Evolutionary conservation across 176 grass and related monocot genomes (phyloP).

Genomic region (Aegilops tauschii): DNA sequence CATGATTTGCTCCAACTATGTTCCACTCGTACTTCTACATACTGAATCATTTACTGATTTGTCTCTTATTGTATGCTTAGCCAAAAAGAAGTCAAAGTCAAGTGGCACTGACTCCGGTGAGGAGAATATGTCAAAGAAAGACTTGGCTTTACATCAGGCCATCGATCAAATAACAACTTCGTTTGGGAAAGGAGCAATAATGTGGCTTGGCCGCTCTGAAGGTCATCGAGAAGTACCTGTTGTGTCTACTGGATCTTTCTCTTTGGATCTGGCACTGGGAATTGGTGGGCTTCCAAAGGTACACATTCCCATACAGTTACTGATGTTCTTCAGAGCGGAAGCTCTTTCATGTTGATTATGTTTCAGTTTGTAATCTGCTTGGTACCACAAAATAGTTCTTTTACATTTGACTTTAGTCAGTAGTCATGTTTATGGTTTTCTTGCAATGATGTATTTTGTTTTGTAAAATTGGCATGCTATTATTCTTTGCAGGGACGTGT

Average conservation of each 20-base stretch:
- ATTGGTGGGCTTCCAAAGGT: slow-evolving; percentile 96
- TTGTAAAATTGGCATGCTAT: not conserved
- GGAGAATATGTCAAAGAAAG: slow-evolving; percentile 86
- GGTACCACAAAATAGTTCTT: not conserved
- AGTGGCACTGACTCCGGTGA: slow-evolving; percentile 64
- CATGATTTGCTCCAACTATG: not conserved
- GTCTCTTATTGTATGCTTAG: slow-evolving; percentile 40
- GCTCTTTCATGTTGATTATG: not conserved
- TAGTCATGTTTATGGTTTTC: not conserved
- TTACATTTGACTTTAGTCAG: not conserved
- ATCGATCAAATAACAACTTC: slow-evolving; percentile 87
- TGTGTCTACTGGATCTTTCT: slow-evolving; percentile 83
- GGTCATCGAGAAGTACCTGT: slow-evolving; percentile 79
- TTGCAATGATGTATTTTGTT: not conserved
- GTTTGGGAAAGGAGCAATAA: slow-evolving; percentile 93
- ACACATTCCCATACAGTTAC: slow-evolving; percentile 11
- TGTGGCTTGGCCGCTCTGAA: slow-evolving; percentile 93
- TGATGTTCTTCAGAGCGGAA: not conserved
- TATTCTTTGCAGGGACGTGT: slow-evolving; percentile 71
- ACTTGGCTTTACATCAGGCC: slow-evolving; percentile 86
- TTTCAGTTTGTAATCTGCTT: not conserved
- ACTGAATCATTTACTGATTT: slow-evolving; percentile 22
- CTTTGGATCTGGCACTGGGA: slow-evolving; percentile 86
- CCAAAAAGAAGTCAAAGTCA: slow-evolving; percentile 67
- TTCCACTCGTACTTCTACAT: not conserved